Percentiles rank a stretch among this genome's conserved stretches.
Evolutionary conservation across 345 rosid species (phyloP).

Genomic region (Moricandia moricandioides): DNA sequence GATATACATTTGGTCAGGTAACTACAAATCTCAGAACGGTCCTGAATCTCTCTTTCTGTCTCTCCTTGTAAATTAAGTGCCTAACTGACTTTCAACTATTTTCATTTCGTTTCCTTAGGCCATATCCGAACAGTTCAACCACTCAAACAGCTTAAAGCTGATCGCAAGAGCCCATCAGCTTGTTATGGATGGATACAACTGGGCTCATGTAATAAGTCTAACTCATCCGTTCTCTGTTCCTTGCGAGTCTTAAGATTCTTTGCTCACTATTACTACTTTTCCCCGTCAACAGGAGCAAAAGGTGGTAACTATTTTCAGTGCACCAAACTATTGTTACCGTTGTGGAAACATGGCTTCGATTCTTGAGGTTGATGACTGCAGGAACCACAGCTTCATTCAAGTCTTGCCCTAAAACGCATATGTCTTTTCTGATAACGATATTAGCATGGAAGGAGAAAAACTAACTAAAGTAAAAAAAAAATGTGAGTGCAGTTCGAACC

Average conservation of each 20-base stretch:
- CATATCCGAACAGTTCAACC: slow-evolving; percentile 95
- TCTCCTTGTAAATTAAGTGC: no score
- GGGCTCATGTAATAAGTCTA: no score
- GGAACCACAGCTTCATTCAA: no score
- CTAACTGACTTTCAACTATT: neutral
- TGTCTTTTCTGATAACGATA: neutral
- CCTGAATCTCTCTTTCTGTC: slow-evolving; percentile 5
- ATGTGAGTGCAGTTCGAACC: no score
- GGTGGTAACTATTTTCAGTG: neutral
- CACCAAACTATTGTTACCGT: neutral
- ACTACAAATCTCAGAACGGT: neutral
- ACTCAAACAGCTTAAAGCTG: slow-evolving; percentile 80
- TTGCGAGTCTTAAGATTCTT: no score
- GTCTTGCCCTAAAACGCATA: slow-evolving; percentile 1
- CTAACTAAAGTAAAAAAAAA: neutral
- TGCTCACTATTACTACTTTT: no score
- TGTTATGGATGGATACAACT: slow-evolving; percentile 96
- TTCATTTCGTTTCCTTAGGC: slow-evolving; percentile 58
- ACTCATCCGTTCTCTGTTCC: no score
- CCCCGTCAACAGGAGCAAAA: neutral
- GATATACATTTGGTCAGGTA: slow-evolving; percentile 97
- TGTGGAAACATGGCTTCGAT: neutral
- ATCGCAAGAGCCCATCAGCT: slow-evolving; percentile 95
- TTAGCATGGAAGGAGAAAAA: neutral
- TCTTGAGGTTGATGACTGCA: no score